Evolutionary conservation across 2,329 filamentous ascomycete species (phyloP), one percentile per base, ranked within the genome.

Genomic region (Oidium heveae): DNA sequence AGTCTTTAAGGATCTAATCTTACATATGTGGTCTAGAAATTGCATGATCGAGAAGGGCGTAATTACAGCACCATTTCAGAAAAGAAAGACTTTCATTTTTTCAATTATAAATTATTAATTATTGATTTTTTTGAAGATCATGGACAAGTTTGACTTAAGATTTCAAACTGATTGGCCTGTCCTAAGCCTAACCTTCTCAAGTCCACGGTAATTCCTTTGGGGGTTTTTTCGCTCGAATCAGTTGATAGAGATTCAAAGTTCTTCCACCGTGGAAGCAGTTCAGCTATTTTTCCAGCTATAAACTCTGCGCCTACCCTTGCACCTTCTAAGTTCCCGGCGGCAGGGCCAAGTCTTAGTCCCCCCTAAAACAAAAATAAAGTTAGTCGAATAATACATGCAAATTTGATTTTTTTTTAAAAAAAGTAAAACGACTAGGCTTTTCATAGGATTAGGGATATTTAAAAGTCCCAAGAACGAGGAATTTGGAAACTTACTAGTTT

Each of bases 301-400:
- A 84, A 73, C 67, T 88, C 84, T 0, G 84, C 83, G 0, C 82
- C 82, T 28, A 80, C 63, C 58, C 84, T 74, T 2, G 82, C 82
- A 0, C 84, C 84, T 32, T 82, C 83, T 3, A 88, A 68, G 63
- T 88, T 88, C 0, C 76, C 77, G 0, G 81, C 82, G 0, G 79
- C 82, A 12, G 84, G 84, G 0, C 84, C 84, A 0, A 89, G 67
- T 55, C 78, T 72, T 59, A 89, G 64, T 0, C 73, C 76, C 0
- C 80, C 84, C 37, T 52, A 20, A 2, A 32, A 20, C 16, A 36
- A 28, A 6, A 52, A 7, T 22, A 37, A 33, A 12, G 22, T 49
- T 49, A 49, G 44, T 28, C 24, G n/a, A 28, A 24, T 24, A 13
- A 5, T 49, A 32, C 28, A 32, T 32, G 1, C 9, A 8, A 32